Evolutionary conservation across 1,284 basidiomycete genomes (phyloP), one percentile per base, ranked within the genome.

Genomic region (Sporisorium iseilematis-ciliati): DNA sequence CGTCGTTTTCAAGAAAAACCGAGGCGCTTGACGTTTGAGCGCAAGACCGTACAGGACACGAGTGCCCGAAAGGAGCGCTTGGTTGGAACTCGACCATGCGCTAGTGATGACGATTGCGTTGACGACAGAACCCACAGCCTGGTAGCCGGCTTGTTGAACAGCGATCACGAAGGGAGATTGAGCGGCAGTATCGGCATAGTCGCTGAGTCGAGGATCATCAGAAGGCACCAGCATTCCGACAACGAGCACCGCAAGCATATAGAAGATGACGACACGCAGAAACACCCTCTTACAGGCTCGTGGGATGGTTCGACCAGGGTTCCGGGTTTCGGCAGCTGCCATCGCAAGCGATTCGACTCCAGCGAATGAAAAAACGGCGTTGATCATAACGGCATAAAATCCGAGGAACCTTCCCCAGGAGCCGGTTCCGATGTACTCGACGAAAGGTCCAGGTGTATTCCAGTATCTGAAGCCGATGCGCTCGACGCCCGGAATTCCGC

Each of bases 21-120:
- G 70, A 8, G 94, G 94, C 0, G 93, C 94, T 79, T 93, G 92
- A 0, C 92, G 91, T 23, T 90, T 87, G 8, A 89, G 84, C 16
- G 93, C 91, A 56, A 96, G 88, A 52, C 92, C 92, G 84, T 94
- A 92, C 26, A 77, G 80, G 76, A 73, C 92, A 80, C 94, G 91
- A 7, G 92, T 93, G 16, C 90, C 90, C 2, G 91, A 91, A 85
- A 93, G 95, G 50, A 95, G 84, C 77, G 94, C 91, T 76, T 91
- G 92, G 51, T 91, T 92, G 6, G 91, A 92, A 7, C 93, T 92
- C 6, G 92, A 94, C 90, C 92, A 92, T 2, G 94, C 94, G 2
- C 93, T 92, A 18, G 91, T 90, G 66, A 92, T 88, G 46, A 93
- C 85, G 53, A 87, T 85, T 48, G 94, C 94, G 84, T 96, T 96